Conservation (phyloP, 805 yeast genomes). For the Isabelozyma heimii region DNA sequence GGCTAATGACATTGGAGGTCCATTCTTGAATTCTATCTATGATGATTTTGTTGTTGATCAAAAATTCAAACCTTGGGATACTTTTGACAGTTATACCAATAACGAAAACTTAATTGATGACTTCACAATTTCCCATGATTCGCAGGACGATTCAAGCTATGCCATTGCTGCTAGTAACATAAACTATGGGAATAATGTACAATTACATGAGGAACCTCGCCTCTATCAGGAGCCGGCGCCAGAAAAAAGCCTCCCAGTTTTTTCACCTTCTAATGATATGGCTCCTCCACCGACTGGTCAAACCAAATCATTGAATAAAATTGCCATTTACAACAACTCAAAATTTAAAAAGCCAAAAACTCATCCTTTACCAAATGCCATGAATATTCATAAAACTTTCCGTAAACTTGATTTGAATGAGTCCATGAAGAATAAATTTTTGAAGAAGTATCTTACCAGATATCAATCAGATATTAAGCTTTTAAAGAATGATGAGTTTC, state of each 20-base stretch:
- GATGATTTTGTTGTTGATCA: neutral
- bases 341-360: neutral
- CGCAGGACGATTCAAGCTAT: neutral
- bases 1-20: neutral
- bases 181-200: neutral
- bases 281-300: neutral
- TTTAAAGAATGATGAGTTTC: constrained; percentile 11
- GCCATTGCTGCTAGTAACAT: neutral
- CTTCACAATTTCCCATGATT: neutral
- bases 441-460: constrained; percentile 10
- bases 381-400: constrained; percentile 8
- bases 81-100: neutral
- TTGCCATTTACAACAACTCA: neutral
- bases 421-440: constrained; percentile 10
- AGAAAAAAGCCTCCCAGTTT: neutral
- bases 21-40: neutral
- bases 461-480: constrained; percentile 9
- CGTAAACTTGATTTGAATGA: constrained; percentile 6
- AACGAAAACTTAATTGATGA: neutral
- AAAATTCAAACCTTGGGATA: neutral
- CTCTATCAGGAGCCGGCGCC: neutral
- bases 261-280: neutral
- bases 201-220: too few relatives aligned
- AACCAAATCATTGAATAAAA: neutral
- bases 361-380: constrained; percentile 22